These are phyloP conservation scores for Candida yuanshanica DNA, from an alignment of 805 yeast species.

Conservation along the genomic window DNA sequence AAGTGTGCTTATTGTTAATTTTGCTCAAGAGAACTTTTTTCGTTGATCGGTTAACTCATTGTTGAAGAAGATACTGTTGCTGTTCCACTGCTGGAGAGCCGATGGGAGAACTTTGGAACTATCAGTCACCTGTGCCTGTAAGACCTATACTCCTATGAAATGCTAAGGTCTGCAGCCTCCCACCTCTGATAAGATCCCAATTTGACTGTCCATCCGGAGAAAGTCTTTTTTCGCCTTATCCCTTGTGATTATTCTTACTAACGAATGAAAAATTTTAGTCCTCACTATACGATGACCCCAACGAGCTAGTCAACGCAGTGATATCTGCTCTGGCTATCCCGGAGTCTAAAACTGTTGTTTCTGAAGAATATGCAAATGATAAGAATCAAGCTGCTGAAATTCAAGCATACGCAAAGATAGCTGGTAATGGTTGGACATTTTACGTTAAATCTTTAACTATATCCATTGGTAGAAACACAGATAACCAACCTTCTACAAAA, in stretches of 20 bases:
- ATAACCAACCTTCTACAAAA: slow-evolving; percentile 15
- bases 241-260: background rate
- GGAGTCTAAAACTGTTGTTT: slow-evolving; percentile 69
- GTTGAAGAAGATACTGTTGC: background rate
- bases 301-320: slow-evolving; percentile 66
- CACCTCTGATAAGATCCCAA: too few relatives aligned
- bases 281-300: slow-evolving; percentile 45
- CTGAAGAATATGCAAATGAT: slow-evolving; percentile 67
- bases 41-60: too few relatives aligned
- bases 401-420: slow-evolving; percentile 96
- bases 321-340: slow-evolving; percentile 68
- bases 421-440: slow-evolving; percentile 91
- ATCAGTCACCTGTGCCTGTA: too few relatives aligned
- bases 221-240: background rate
- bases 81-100: background rate
- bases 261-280: slow-evolving; percentile 2
- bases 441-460: slow-evolving; percentile 77
- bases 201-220: too few relatives aligned
- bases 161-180: too few relatives aligned
- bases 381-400: slow-evolving; percentile 62
- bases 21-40: background rate
- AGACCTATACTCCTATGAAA: too few relatives aligned
- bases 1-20: background rate
- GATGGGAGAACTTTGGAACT: too few relatives aligned
- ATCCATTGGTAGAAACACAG: slow-evolving; percentile 82